Percentiles rank a stretch among this genome's conserved stretches.
Conservation (phyloP, 306 rosid genomes). For the Carpinus fangiana region DNA sequence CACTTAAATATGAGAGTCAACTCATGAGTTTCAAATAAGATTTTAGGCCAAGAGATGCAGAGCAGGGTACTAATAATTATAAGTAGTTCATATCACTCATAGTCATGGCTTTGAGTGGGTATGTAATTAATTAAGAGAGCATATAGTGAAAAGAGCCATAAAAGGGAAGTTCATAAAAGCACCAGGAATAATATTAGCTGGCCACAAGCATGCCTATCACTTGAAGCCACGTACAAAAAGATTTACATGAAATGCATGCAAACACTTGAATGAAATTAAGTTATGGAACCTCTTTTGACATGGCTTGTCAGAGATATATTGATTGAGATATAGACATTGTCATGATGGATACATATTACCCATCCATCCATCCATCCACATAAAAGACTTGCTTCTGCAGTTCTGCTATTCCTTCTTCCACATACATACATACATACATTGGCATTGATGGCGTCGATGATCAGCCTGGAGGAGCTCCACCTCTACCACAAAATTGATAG, state of each 20-base stretch:
- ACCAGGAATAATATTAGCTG: neutral
- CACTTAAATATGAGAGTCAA: no score
- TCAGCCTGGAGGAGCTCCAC: constrained; percentile 25
- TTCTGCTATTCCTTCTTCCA: neutral
- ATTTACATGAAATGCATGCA: neutral
- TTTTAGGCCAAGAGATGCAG: neutral
- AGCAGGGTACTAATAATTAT: neutral
- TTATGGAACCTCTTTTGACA: neutral
- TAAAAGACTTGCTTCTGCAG: neutral
- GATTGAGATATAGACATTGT: neutral
- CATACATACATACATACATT: neutral
- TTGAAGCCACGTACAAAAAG: neutral
- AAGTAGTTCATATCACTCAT: neutral
- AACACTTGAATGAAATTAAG: neutral
- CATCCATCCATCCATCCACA: no score
- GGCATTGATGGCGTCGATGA: constrained; percentile 17
- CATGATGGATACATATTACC: no score
- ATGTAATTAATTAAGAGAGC: constrained; percentile 6
- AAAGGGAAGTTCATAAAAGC: constrained; percentile 8
- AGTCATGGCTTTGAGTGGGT: neutral
- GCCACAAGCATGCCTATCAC: neutral
- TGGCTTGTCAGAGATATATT: neutral
- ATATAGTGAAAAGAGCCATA: neutral
- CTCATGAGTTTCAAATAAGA: neutral
- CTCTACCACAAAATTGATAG: constrained; percentile 42